These are phyloP conservation scores for Ilex paraguariensis DNA, from an alignment of 305 asterid species.

Conservation along the genomic window DNA sequence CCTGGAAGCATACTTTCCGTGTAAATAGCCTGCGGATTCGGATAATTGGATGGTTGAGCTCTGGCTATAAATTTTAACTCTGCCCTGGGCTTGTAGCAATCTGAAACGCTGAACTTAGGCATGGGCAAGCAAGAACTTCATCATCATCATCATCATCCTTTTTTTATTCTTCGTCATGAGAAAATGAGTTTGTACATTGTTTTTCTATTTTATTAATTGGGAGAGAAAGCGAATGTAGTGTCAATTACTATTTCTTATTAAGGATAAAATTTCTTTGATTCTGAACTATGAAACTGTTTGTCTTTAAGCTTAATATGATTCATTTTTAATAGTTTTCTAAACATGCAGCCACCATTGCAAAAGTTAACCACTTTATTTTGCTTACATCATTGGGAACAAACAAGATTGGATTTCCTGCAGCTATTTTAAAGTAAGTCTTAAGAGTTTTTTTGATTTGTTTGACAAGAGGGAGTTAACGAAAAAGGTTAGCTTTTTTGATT, in stretches of 20 bases:
- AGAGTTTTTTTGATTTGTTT: too few species aligned
- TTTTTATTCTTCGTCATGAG: neutral
- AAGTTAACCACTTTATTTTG: constrained; percentile 75
- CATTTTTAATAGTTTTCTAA: neutral
- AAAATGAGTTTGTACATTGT: neutral
- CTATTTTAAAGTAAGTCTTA: constrained; percentile 73
- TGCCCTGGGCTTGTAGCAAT: too few species aligned
- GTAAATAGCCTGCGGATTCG: neutral
- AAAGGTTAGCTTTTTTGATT: neutral
- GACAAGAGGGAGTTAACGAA: too few species aligned
- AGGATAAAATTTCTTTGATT: too few species aligned
- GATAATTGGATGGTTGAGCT: too few species aligned
- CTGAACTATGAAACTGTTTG: too few species aligned
- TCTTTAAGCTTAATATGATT: too few species aligned
- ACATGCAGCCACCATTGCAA: constrained; percentile 74
- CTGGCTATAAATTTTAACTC: too few species aligned
- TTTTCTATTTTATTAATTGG: too few species aligned
- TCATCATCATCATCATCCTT: neutral
- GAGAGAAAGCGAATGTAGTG: too few species aligned
- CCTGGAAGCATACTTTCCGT: neutral
- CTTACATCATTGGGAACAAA: constrained; percentile 90
- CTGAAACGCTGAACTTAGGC: neutral
- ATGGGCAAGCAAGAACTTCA: neutral
- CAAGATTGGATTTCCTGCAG: constrained; percentile 93
- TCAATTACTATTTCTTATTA: too few species aligned